Base-by-base conservation (phyloP, 106 monocot genomes). In the Xerophyta viscosa region DNA sequence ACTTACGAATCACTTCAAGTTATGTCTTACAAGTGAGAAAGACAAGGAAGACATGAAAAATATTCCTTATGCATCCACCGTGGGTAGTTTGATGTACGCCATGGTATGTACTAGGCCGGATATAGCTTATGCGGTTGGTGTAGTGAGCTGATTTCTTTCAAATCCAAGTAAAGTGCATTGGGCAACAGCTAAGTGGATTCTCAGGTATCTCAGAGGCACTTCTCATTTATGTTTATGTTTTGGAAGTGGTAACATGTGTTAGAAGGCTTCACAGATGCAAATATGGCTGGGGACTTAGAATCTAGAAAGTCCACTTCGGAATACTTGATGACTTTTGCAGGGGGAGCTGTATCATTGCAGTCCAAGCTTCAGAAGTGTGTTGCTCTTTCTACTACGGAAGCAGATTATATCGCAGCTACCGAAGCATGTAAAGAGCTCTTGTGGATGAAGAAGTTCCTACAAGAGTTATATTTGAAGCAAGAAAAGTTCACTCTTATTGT, bases 231-330 rank as follows among this genome's bases (percentile, higher is more conserved):
- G 6, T 39, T 12, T 39, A 39, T 58, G 41, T 37, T 58, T 41
- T 58, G 58, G 39, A 41, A 24, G 58, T 24, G 15, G 24, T 25
- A 58, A 10, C 41, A 6, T 26, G 24, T 22, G 10, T 22, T 58
- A 21, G 58, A 58, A 43, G 7, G 41, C 21, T 58, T 37, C 42
- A 41, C 39, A 20, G 21, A 58, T 58, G 30, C 20, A 55, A 17
- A 55, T 15, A 36, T 31, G 54, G 11, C 30, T 30, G 31, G 33
- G 20, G 33, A 8, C 14, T 23, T 50, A 6, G 50, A 50, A 14
- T 50, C 23, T 50, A 50, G 23, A 23, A 50, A 50, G 13, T 26
- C 50, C 20, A 26, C 27, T 25, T 50, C 6, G 20, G 50, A 14
- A 14, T 50, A 50, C 27, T 13, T 50, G 20, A 23, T 50, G 20